phyloP scores from a whole-genome alignment of 495 filamentous ascomycete genomes.

The Penicillium paradoxum region DNA sequence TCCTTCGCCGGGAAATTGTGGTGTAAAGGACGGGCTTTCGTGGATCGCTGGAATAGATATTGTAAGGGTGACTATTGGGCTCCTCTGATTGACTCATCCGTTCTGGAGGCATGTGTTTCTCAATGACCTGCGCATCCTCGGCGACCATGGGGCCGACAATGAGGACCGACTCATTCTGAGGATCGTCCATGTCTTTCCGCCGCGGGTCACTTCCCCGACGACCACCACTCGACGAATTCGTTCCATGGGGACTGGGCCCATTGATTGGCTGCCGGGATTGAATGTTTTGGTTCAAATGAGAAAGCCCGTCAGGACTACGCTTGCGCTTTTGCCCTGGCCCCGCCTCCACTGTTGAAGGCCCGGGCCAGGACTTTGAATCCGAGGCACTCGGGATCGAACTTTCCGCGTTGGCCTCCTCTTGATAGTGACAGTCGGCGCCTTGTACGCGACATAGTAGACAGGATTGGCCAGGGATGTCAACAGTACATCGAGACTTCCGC shows the following conservation, averaged over 20 bases:
- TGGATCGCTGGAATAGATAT: slow-evolving; percentile 46
- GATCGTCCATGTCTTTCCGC: slow-evolving; percentile 36
- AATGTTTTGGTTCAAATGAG: slow-evolving; percentile 14
- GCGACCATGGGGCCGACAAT: slow-evolving; percentile 50
- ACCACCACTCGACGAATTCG: slow-evolving; percentile 27
- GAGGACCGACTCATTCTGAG: slow-evolving; percentile 45
- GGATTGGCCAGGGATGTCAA: slow-evolving; percentile 44
- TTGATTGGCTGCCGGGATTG: slow-evolving; percentile 17
- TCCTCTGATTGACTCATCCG: slow-evolving; percentile 34
- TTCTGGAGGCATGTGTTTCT: slow-evolving; percentile 46
- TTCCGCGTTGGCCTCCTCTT: slow-evolving; percentile 35
- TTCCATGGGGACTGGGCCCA: slow-evolving; percentile 26
- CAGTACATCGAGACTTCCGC: slow-evolving; percentile 49
- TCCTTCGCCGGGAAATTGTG: slow-evolving; percentile 42
- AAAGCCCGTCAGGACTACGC: slow-evolving; percentile 25
- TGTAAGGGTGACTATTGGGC: slow-evolving; percentile 42
- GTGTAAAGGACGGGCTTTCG: slow-evolving; percentile 46
- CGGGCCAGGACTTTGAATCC: slow-evolving; percentile 29
- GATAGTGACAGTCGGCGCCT: slow-evolving; percentile 46
- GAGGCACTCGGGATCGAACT: slow-evolving; percentile 20
- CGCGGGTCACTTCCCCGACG: slow-evolving; percentile 32
- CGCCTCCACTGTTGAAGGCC: slow-evolving; percentile 19
- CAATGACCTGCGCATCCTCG: slow-evolving; percentile 49
- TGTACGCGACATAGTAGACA: slow-evolving; percentile 48
- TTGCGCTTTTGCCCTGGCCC: slow-evolving; percentile 38